These are phyloP conservation scores for Nephelium lappaceum DNA, from an alignment of 345 rosid species.

Conservation along the genomic window DNA sequence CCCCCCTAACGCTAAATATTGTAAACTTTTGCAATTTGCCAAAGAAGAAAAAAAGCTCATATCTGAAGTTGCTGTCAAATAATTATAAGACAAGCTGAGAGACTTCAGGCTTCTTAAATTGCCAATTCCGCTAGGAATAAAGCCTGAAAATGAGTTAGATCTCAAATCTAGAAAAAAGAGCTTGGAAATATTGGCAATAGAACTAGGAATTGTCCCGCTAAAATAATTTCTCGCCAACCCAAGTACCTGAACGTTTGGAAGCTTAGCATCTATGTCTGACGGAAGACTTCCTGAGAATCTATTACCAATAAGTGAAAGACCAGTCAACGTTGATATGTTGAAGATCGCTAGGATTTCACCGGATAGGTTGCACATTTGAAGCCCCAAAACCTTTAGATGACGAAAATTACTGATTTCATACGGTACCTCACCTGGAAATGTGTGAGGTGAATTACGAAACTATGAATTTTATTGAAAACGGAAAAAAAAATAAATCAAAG, in stretches of 20 bases:
- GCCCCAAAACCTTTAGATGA: neutral
- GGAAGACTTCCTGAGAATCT: slow-evolving; percentile 2
- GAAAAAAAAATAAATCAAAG: too few species aligned
- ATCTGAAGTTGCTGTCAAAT: neutral
- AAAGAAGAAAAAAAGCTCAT: slow-evolving; percentile 19
- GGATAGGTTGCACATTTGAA: too few species aligned
- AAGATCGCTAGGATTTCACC: too few species aligned
- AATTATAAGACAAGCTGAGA: neutral
- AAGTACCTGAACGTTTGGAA: neutral
- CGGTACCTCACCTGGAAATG: too few species aligned
- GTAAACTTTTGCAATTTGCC: slow-evolving; percentile 16
- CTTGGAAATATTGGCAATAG: slow-evolving; percentile 18
- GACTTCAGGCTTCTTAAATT: neutral
- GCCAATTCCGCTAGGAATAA: slow-evolving; percentile 11
- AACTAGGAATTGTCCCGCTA: slow-evolving; percentile 11
- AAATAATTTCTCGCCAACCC: neutral
- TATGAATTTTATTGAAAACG: too few species aligned
- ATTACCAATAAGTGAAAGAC: too few species aligned
- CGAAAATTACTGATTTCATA: slow-evolving; percentile 8
- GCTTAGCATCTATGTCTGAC: neutral
- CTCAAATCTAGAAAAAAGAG: neutral
- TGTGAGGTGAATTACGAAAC: too few species aligned
- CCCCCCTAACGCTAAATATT: neutral
- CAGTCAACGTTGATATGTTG: too few species aligned
- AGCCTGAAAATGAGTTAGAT: slow-evolving; percentile 3